These are phyloP conservation scores for Plenodomus lindquistii DNA, from an alignment of 2,329 filamentous ascomycete species.

Conservation along the genomic window DNA sequence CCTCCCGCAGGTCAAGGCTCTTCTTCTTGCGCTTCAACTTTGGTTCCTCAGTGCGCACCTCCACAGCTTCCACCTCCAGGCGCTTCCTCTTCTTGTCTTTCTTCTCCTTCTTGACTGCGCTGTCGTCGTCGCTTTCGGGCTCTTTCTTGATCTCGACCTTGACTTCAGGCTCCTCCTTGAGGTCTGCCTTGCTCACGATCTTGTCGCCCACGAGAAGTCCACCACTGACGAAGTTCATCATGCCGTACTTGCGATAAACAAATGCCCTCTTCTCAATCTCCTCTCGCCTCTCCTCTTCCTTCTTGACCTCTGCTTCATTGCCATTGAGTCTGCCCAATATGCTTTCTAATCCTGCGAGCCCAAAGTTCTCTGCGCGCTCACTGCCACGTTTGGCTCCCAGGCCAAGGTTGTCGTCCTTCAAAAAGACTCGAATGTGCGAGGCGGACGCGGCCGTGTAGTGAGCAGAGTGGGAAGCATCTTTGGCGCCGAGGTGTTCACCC, in stretches of 20 bases:
- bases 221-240: slow-evolving; percentile 85
- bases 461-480: slow-evolving; percentile 73
- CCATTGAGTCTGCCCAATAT: slow-evolving; percentile 88
- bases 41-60: slow-evolving; percentile 39
- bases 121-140: slow-evolving; percentile 38
- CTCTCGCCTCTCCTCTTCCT: slow-evolving; percentile 69
- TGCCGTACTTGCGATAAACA: slow-evolving; percentile 74
- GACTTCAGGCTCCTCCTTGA: slow-evolving; percentile 45
- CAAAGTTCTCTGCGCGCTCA: slow-evolving; percentile 72
- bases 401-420: slow-evolving; percentile 91
- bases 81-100: slow-evolving; percentile 43
- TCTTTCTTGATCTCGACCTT: slow-evolving; percentile 48
- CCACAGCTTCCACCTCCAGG: slow-evolving; percentile 28
- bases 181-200: slow-evolving; percentile 50
- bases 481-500: slow-evolving; percentile 78
- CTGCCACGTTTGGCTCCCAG: slow-evolving; percentile 79
- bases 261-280: slow-evolving; percentile 75
- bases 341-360: slow-evolving; percentile 83
- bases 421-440: slow-evolving; percentile 78
- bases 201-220: slow-evolving; percentile 69
- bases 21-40: slow-evolving; percentile 46
- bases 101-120: slow-evolving; percentile 30
- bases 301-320: slow-evolving; percentile 73
- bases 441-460: slow-evolving; percentile 79
- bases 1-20: slow-evolving; percentile 37